Base-by-base conservation (phyloP, 2,329 filamentous ascomycete species). In the Talaromyces sp. region DNA sequence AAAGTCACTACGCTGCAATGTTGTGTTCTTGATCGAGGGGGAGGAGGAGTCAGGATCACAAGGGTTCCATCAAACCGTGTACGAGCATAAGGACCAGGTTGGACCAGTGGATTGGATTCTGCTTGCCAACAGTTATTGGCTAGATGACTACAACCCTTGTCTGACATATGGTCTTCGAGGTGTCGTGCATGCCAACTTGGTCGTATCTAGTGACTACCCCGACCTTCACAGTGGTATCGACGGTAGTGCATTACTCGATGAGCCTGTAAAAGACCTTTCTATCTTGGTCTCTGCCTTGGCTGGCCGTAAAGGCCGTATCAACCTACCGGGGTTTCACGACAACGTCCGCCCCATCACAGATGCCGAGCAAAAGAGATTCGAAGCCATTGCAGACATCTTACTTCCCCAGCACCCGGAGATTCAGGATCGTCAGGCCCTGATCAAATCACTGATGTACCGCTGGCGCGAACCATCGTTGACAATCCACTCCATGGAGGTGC, bases 181-280 rank as follows among this genome's bases (percentile, higher is more conserved):
- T 20, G 93, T 99, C 22, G 87, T 99, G 19, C 93, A 97, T 70
- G 93, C 92, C 4, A 96, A 91, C 0, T 82, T 97, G 5, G 88
- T 91, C 56, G 86, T 99, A 22, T 88, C 95, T 59, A 95, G 91
- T 52, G 85, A 86, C 47, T 86, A 90, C 57, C 91, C 92, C 0
- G 94, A 99, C 72, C 82, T 96, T 2, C 94, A 99, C 73, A 96
- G 91, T 56, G 94, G 94, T 65, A 93, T 99, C n/a, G 93, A 97
- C 65, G 94, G 94, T 35, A 96, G 91, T 55, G 86, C 89, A 56
- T 83, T 95, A 75, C 84, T 94, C 55, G 90, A 96, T 54, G 94
- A 99, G 68, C 90, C 93, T 0, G 78, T 97, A 8, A 96, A 95
- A 36, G 94, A 99, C 70, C 80, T 99, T 1, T 92, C 95, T 3